phyloP scores from a whole-genome alignment of 1,284 basidiomycete genomes.

The Rhodotorula sp. region DNA sequence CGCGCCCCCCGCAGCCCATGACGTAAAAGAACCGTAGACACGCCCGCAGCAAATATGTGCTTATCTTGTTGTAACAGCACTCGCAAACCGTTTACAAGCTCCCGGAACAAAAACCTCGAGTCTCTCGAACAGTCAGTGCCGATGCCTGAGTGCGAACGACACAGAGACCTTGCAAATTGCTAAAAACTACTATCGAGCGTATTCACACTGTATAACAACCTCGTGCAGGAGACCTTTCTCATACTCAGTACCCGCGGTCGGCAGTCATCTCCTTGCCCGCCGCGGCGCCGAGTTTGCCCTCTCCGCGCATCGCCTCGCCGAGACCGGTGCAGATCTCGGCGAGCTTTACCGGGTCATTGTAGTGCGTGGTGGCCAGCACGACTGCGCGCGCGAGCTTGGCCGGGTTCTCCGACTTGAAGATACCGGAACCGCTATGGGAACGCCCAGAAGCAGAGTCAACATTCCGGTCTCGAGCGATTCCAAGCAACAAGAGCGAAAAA shows the following conservation, averaged over 20 bases:
- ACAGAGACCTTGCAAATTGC: neutral
- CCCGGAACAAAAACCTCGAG: too few species aligned
- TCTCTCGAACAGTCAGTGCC: too few species aligned
- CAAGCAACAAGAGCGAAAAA: conserved; percentile 12
- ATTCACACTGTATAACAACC: neutral
- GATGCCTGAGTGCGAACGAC: neutral
- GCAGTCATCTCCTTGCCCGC: conserved; percentile 36
- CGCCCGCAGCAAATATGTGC: neutral
- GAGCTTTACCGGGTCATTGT: conserved; percentile 83
- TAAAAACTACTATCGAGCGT: neutral
- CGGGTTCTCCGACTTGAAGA: conserved; percentile 91
- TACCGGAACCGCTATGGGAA: conserved; percentile 83
- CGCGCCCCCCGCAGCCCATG: too few species aligned
- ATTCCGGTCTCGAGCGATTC: too few species aligned
- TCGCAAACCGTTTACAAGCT: neutral
- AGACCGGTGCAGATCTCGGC: conserved; percentile 59
- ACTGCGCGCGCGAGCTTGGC: conserved; percentile 94
- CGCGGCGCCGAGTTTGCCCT: conserved; percentile 27
- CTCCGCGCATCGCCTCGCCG: conserved; percentile 44
- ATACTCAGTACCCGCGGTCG: conserved; percentile 30
- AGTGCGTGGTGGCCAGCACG: conserved; percentile 95
- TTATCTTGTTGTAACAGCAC: neutral
- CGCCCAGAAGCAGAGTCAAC: conserved; percentile 47
- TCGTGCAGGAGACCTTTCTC: neutral
- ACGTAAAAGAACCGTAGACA: neutral